Conservation (phyloP, 257 asterid genomes). For the Nicotiana knightiana region DNA sequence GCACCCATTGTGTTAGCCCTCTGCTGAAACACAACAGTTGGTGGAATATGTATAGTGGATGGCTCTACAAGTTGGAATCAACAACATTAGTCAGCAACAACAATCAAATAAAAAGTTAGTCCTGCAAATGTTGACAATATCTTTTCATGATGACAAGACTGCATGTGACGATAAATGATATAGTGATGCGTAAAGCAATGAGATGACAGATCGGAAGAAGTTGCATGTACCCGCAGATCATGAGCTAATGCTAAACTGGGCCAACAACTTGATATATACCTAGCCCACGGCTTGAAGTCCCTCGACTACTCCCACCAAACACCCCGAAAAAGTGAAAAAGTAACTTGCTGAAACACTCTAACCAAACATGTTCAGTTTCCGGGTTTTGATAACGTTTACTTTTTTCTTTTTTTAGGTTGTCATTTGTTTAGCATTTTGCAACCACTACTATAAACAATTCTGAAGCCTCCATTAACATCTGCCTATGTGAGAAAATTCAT, state of each 20-base stretch:
- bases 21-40: constrained; percentile 18
- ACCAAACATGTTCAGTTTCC: constrained; percentile 9
- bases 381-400: not conserved
- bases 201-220: too few relatives aligned
- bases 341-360: not conserved
- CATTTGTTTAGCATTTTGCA: not conserved
- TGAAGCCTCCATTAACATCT: not conserved
- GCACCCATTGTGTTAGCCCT: constrained; percentile 16
- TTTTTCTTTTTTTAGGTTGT: not conserved
- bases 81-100: not conserved
- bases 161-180: not conserved
- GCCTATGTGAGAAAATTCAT: not conserved
- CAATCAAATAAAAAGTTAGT: not conserved
- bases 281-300: not conserved
- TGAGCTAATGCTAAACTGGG: not conserved
- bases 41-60: constrained; percentile 35
- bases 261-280: not conserved
- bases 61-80: constrained; percentile 47
- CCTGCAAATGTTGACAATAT: not conserved
- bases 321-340: not conserved
- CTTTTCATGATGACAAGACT: not conserved
- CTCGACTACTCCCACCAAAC: not conserved
- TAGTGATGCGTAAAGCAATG: not conserved
- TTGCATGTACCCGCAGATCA: not conserved
- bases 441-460: not conserved